Evolutionary conservation across 331 rosid genomes (phyloP).

Genomic region (Erythrophleum ivorense): DNA sequence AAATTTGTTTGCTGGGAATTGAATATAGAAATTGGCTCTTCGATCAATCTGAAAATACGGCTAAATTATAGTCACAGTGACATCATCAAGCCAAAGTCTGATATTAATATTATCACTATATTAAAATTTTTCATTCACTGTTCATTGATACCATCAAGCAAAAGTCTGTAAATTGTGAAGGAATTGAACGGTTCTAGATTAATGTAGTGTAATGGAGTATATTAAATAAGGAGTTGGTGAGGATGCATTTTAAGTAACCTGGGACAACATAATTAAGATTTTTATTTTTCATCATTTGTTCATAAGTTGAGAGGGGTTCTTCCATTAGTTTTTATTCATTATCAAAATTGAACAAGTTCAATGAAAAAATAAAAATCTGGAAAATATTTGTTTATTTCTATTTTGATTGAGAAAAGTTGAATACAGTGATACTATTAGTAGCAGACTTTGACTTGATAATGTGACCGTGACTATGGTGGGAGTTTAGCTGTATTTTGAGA

Average conservation of each 20-base stretch:
- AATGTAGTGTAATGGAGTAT: not conserved
- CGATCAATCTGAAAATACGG: no score
- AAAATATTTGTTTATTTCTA: no score
- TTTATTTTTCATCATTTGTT: conserved; percentile 29
- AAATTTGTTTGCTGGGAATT: no score
- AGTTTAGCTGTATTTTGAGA: not conserved
- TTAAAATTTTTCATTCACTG: no score
- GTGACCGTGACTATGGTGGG: conserved; percentile 5
- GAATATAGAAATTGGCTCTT: no score
- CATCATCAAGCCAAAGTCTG: no score
- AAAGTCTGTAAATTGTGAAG: not conserved
- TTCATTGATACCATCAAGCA: no score
- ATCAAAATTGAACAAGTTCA: not conserved
- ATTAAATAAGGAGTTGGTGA: conserved; percentile 6
- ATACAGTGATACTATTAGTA: not conserved
- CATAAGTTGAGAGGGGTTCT: conserved; percentile 1
- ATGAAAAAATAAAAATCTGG: not conserved
- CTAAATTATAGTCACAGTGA: no score
- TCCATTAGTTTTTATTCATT: conserved; percentile 4
- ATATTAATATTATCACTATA: no score
- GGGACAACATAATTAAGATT: conserved; percentile 46
- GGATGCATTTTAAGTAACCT: conserved; percentile 30
- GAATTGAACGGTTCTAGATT: conserved; percentile 8
- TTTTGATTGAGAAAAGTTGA: not conserved
- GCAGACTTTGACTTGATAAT: not conserved